Percentiles rank a stretch among this genome's conserved stretches.
Conservation (phyloP, 345 rosid species). For the Excoecaria agallocha region DNA sequence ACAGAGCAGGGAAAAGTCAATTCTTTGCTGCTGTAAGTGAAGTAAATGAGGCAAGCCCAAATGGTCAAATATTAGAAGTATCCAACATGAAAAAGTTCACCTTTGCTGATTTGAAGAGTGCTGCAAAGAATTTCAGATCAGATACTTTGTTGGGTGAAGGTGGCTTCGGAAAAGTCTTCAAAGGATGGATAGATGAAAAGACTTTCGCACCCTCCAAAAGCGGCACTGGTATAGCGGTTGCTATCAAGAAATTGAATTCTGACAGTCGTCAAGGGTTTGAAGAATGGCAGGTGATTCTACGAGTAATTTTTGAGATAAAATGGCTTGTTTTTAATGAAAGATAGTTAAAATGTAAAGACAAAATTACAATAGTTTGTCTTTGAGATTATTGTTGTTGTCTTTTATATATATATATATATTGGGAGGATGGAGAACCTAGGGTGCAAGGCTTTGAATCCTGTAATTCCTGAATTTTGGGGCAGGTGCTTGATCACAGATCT, state of each 20-base stretch:
- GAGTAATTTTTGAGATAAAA: background rate
- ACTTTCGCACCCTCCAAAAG: slow-evolving; percentile 54
- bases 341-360: background rate
- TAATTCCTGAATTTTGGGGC: background rate
- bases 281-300: slow-evolving; percentile 67
- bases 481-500: background rate
- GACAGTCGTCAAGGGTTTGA: slow-evolving; percentile 68
- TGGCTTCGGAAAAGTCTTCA: slow-evolving; percentile 77
- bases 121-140: slow-evolving; percentile 59
- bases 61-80: slow-evolving; percentile 36
- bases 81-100: slow-evolving; percentile 49
- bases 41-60: slow-evolving; percentile 17
- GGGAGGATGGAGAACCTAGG: background rate
- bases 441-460: background rate
- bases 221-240: slow-evolving; percentile 62
- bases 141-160: slow-evolving; percentile 78
- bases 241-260: slow-evolving; percentile 69
- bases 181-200: slow-evolving; percentile 75
- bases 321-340: background rate
- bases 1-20: slow-evolving; percentile 45
- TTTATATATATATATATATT: no score
- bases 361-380: background rate
- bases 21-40: slow-evolving; percentile 39
- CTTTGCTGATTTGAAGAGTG: slow-evolving; percentile 55
- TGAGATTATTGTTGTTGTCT: background rate